Percentiles rank a stretch among this genome's conserved stretches.
Conservation (phyloP, 2,329 filamentous ascomycete genomes). For the Colletotrichum musicola region DNA sequence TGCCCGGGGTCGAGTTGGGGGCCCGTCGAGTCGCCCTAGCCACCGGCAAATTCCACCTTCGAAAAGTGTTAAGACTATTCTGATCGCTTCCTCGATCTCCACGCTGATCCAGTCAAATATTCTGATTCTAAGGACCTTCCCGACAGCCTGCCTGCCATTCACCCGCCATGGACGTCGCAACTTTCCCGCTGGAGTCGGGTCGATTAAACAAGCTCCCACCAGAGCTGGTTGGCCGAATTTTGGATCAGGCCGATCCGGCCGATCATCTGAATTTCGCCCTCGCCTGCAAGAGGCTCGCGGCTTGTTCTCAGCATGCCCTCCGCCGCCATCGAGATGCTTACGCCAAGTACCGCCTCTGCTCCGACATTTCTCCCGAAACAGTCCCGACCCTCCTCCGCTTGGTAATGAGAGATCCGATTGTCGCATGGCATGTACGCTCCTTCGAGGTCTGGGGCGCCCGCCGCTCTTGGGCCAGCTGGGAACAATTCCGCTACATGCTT, state of each 20-base stretch:
- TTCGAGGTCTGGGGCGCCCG: not conserved
- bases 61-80: no score
- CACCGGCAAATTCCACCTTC: no score
- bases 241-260: not conserved
- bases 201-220: no score
- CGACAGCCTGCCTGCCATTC: no score
- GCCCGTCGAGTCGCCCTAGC: no score
- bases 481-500: not conserved
- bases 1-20: no score
- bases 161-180: not conserved
- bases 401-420: not conserved
- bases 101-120: no score
- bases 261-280: not conserved
- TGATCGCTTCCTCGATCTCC: no score
- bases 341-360: not conserved
- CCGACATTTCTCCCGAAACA: not conserved
- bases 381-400: not conserved
- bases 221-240: not conserved
- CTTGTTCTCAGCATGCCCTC: not conserved
- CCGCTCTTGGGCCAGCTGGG: not conserved
- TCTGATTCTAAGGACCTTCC: no score
- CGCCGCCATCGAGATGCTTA: not conserved
- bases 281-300: not conserved
- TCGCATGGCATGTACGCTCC: not conserved
- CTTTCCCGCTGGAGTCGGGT: no score